Percentiles rank a stretch among this genome's conserved stretches.
Evolutionary conservation across 805 yeast genomes (phyloP).

Genomic region (Saccharomycopsis sp.): DNA sequence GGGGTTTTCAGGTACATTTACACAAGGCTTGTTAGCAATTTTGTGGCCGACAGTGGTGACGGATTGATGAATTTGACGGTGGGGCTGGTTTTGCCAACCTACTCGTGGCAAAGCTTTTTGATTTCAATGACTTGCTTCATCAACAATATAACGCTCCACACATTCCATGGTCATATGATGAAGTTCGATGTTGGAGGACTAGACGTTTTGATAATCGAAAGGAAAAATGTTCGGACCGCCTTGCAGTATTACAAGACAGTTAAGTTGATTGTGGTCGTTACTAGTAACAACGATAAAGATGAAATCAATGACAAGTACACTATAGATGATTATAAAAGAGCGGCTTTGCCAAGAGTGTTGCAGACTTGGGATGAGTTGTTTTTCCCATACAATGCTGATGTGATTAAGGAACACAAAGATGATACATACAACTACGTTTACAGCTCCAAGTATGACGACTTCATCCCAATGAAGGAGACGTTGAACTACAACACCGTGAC

Average conservation of each 20-base stretch:
- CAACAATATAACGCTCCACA: slow-evolving; percentile 15
- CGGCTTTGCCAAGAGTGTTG: background rate
- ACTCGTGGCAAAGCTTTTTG: slow-evolving; percentile 10
- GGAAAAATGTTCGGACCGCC: slow-evolving; percentile 7
- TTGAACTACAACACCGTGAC: slow-evolving; percentile 17
- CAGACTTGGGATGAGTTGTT: slow-evolving; percentile 14
- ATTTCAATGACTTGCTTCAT: slow-evolving; percentile 18
- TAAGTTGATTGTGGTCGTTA: slow-evolving; percentile 8
- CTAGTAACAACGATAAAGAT: background rate
- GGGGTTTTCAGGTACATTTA: slow-evolving; percentile 1
- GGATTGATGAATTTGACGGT: background rate
- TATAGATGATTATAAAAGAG: background rate
- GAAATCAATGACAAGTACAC: background rate
- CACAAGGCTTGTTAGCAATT: background rate
- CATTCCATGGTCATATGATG: slow-evolving; percentile 11
- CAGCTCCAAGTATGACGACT: slow-evolving; percentile 11
- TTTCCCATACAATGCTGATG: background rate
- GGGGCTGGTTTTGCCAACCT: slow-evolving; percentile 13
- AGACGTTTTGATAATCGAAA: slow-evolving; percentile 7
- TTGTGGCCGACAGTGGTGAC: slow-evolving; percentile 1
- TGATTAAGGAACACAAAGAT: background rate
- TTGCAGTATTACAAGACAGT: slow-evolving; percentile 5
- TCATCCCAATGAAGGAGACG: slow-evolving; percentile 17
- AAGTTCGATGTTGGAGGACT: slow-evolving; percentile 1
- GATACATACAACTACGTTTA: slow-evolving; percentile 7